Evolutionary conservation across 2,329 filamentous ascomycete species (phyloP), one percentile per base, ranked within the genome.

Genomic region (Mollisiaceae sp.): DNA sequence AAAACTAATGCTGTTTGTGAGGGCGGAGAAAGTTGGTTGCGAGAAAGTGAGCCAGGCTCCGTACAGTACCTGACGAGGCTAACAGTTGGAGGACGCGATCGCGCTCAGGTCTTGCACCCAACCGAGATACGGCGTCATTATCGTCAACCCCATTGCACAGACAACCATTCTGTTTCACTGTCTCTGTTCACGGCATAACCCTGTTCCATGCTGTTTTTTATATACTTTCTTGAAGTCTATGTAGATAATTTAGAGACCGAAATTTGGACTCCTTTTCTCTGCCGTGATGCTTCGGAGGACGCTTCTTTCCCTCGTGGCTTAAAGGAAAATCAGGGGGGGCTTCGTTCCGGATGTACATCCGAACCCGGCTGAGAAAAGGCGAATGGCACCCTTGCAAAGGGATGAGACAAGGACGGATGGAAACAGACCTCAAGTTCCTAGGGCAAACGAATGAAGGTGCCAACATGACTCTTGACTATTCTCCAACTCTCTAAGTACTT

Each of bases 51-150:
- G 8, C 11, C 8, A 52, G 22, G 47, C 47, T 52, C 47, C 24
- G 50, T 20, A 47, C 14, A 54, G 60, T 56, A 55, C 50, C 35
- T 47, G 50, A 47, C 50, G 18, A 62, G 52, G 50, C 60, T 43
- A 54, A 27, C 20, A 54, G n/a, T 45, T 20, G 45, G 12, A 18
- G 12, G 41, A 60, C 59, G 59, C 59, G 59, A 61, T 32, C 15
- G 58, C 22, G 24, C 24, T 22, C 50, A n/a, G 15, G 50, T 54
- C 50, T 54, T n/a, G n/a, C 50, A 32, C 50, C 14, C 50, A 61
- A 41, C 43, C 59, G 59, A 62, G 50, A 54, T 62, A 57, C 11
- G 50, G 50, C 45, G n/a, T 54, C 24, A 24, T 57, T 57, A 39
- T 57, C 55, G 55, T 22, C 15, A 14, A 12, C 32, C 12, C 14